A percentile compares a stretch with the other conserved stretches of the same genome.
Evolutionary conservation across 805 yeast genomes (phyloP).

Genomic region (Candida lessepsii): DNA sequence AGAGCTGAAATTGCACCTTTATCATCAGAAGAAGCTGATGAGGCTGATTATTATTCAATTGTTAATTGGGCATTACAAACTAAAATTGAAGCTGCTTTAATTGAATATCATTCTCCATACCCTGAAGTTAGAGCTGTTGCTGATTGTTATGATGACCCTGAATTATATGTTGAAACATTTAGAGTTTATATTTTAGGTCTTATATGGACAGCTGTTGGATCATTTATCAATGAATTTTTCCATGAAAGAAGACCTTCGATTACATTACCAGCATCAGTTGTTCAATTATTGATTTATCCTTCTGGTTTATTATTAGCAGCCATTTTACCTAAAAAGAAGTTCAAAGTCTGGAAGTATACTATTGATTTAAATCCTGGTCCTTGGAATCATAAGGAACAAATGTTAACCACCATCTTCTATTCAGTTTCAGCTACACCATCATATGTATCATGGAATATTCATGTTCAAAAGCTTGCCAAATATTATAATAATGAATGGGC

Average conservation of each 20-base stretch:
- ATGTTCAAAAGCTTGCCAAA: slow-evolving; percentile 20
- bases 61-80: slow-evolving; percentile 40
- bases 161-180: slow-evolving; percentile 46
- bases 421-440: slow-evolving; percentile 29
- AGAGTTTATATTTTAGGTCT: slow-evolving; percentile 53
- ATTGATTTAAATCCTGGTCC: slow-evolving; percentile 33
- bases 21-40: background rate
- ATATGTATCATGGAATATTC: slow-evolving; percentile 30
- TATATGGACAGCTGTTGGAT: slow-evolving; percentile 48
- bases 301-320: slow-evolving; percentile 36
- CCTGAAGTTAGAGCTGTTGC: slow-evolving; percentile 65
- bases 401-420: slow-evolving; percentile 51
- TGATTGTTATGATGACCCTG: slow-evolving; percentile 51
- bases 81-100: slow-evolving; percentile 40
- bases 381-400: slow-evolving; percentile 62
- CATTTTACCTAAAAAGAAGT: slow-evolving; percentile 39
- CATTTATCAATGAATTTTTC: slow-evolving; percentile 55
- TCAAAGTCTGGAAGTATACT: slow-evolving; percentile 9
- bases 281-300: slow-evolving; percentile 45
- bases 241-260: slow-evolving; percentile 51
- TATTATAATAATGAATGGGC: slow-evolving; percentile 28
- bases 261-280: slow-evolving; percentile 36
- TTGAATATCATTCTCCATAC: slow-evolving; percentile 48
- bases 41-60: slow-evolving; percentile 5
- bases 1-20: too few species aligned